A percentile compares a stretch with the other conserved stretches of the same genome.
These are phyloP conservation scores for Elaeis oleifera DNA, from an alignment of 202 grass and related monocot genomes.

Conservation along the genomic window DNA sequence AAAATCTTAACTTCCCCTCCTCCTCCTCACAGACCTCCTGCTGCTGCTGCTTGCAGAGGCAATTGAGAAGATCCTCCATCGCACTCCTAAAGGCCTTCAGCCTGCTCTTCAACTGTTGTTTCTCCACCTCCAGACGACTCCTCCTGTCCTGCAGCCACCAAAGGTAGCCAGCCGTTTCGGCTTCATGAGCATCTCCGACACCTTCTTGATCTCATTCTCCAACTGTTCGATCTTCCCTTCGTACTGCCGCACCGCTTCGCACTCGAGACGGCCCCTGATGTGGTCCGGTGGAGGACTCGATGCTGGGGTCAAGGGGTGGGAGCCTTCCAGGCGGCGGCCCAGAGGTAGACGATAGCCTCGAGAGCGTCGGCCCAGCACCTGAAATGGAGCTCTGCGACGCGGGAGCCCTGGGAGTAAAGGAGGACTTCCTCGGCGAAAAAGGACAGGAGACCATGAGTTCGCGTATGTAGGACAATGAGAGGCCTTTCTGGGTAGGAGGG, in stretches of 20 bases:
- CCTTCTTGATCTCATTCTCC: slow-evolving; percentile 16
- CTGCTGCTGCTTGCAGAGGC: slow-evolving; percentile 11
- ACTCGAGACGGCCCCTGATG: slow-evolving; percentile 33
- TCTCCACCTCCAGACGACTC: slow-evolving; percentile 39
- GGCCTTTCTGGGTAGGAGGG: background rate
- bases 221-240: slow-evolving; percentile 27
- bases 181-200: slow-evolving; percentile 3
- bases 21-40: background rate
- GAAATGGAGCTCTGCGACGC: slow-evolving; percentile 41
- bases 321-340: slow-evolving; percentile 52
- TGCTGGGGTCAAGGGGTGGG: slow-evolving; percentile 40
- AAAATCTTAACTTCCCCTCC: slow-evolving; percentile 30
- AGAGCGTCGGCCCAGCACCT: slow-evolving; percentile 23
- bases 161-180: slow-evolving; percentile 23
- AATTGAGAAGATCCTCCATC: slow-evolving; percentile 40
- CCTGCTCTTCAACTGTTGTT: slow-evolving; percentile 31
- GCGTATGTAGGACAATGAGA: slow-evolving; percentile 13
- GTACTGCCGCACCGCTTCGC: slow-evolving; percentile 20
- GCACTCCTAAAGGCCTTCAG: slow-evolving; percentile 42
- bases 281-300: slow-evolving; percentile 24
- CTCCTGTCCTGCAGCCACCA: slow-evolving; percentile 28
- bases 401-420: slow-evolving; percentile 27
- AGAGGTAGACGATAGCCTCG: slow-evolving; percentile 46
- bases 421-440: slow-evolving; percentile 15
- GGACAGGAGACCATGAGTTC: slow-evolving; percentile 38